Base-by-base conservation (phyloP, 78 protist genomes). In the Anaeramoeba ignava region DNA sequence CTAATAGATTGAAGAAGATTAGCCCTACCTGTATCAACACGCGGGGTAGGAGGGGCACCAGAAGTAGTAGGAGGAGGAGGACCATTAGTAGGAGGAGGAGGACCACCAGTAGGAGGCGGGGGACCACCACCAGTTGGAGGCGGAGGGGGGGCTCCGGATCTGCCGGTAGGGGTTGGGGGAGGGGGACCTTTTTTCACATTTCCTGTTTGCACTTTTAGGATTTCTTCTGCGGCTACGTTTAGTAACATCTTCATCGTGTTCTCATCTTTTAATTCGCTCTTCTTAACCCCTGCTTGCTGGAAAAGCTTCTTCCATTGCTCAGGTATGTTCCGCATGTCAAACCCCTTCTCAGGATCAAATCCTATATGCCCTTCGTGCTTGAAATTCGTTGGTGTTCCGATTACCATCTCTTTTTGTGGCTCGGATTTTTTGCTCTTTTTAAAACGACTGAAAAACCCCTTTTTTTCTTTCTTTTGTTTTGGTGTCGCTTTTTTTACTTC, bases 261-360 rank as follows among this genome's bases (percentile, higher is more conserved):
- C 8, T 81, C 85, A 82, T 89, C 80, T 82, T 89, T 89, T 12
- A 89, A 33, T 73, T 89, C 92, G 82, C 41, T 42, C 82, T 89
- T 89, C 2, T 84, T 89, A 82, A 89, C 83, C 80, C 92, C 92
- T 40, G 92, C 92, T 39, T 79, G 42, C 82, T 89, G 86, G 84
- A 89, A 89, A 23, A 89, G 81, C 42, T 82, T 82, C 33, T 87
- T 81, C 92, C 92, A 89, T 39, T 86, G 90, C 33, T 89, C 89
- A 78, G 92, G 92, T 41, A 89, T 89, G 34, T 89, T 85, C 2
- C 78, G 38, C 41, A 89, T 82, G 42, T 87, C 85, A 36, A 89
- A 89, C 73, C 87, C 88, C 42, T 86, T 82, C 0, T 68, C 79
- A 40, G 91, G 89, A 78, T 88, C 89, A 36, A 3, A 3, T n/a